Conservation (phyloP, 495 filamentous ascomycete genomes). For the Staphylotrichum longicolle region DNA sequence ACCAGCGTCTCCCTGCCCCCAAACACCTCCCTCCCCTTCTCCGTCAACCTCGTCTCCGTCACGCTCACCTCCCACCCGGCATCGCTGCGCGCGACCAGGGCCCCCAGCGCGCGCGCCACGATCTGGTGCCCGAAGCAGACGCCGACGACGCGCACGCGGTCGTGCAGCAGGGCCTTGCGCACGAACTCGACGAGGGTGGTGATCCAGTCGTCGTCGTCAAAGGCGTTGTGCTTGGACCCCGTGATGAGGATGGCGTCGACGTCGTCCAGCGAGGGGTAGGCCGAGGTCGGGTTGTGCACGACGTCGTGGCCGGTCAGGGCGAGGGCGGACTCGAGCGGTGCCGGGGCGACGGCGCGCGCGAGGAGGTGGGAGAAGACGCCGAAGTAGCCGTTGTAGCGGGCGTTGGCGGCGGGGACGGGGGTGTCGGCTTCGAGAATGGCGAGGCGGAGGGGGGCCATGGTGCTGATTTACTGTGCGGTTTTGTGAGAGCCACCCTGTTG, state of each 20-base stretch:
- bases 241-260: constrained; percentile 82
- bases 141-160: constrained; percentile 64
- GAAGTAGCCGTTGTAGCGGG: constrained; percentile 67
- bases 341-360: constrained; percentile 35
- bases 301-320: constrained; percentile 67
- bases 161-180: constrained; percentile 45
- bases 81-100: constrained; percentile 62
- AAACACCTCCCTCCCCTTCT: constrained; percentile 71
- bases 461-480: constrained; percentile 4
- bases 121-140: constrained; percentile 95
- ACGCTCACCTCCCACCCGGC: constrained; percentile 82
- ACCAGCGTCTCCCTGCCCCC: constrained; percentile 62
- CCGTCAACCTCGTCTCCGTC: constrained; percentile 64
- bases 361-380: constrained; percentile 70
- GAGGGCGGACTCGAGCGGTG: constrained; percentile 44
- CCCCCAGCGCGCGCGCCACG: constrained; percentile 70
- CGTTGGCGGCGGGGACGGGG: constrained; percentile 54
- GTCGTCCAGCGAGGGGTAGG: constrained; percentile 67
- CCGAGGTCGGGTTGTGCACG: constrained; percentile 47
- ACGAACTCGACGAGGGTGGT: constrained; percentile 69
- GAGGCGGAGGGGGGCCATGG: constrained; percentile 61
- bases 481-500: too few relatives aligned
- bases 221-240: constrained; percentile 59
- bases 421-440: constrained; percentile 83
- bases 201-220: constrained; percentile 74